A percentile compares a stretch with the other conserved stretches of the same genome.
phyloP scores from a whole-genome alignment of 257 asterid genomes.

The Nicotiana otophora region DNA sequence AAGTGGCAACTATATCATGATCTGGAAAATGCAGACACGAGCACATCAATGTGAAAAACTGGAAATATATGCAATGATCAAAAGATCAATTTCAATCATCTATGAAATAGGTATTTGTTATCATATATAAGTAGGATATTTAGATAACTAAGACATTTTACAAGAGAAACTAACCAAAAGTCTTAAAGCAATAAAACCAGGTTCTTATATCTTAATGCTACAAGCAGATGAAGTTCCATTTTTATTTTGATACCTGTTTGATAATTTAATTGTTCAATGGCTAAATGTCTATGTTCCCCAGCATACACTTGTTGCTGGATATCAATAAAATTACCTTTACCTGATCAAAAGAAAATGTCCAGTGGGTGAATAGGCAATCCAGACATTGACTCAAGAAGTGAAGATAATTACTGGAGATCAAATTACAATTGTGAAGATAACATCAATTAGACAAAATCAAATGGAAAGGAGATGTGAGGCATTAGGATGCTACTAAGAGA shows the following conservation, averaged over 20 bases:
- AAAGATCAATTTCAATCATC: background rate
- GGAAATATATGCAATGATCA: background rate
- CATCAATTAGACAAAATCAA: background rate
- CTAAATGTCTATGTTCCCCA: background rate
- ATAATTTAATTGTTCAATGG: background rate
- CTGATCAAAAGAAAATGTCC: background rate
- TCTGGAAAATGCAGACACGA: constrained; percentile 40
- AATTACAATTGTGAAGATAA: too few relatives aligned
- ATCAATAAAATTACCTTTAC: background rate
- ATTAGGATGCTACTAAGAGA: background rate
- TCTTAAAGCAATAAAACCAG: background rate
- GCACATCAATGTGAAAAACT: background rate
- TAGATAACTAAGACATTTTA: background rate
- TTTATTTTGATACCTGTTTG: too few relatives aligned
- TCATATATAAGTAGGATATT: background rate
- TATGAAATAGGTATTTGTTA: background rate
- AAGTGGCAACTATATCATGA: constrained; percentile 79
- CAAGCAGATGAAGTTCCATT: background rate
- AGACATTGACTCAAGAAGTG: too few relatives aligned
- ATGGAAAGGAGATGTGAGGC: background rate
- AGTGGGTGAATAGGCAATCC: background rate
- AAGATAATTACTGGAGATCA: too few relatives aligned
- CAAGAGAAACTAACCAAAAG: background rate
- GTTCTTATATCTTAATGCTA: background rate
- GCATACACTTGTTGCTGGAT: background rate